Evolutionary conservation across 192 early-diverging fungal species (phyloP).

Genomic region (Ambispora gerdemannii): DNA sequence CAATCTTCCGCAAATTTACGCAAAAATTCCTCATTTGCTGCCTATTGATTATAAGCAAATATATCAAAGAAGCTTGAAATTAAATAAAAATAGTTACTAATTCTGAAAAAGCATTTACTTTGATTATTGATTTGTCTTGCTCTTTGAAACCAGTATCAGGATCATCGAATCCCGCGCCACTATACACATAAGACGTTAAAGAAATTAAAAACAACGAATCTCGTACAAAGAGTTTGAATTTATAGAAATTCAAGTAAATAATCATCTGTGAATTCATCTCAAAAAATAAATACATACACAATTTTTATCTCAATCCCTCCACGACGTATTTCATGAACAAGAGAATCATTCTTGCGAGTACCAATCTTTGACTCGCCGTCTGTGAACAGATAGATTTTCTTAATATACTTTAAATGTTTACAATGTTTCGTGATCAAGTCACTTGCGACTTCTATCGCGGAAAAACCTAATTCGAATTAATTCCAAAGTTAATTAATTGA

Average conservation of each 20-base stretch:
- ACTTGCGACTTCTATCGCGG: constrained; percentile 58
- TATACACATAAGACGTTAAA: background rate
- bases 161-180: constrained; percentile 15
- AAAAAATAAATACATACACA: constrained; percentile 44
- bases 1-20: constrained; percentile 35
- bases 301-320: constrained; percentile 40
- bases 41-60: constrained; percentile 28
- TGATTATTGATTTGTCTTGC: constrained; percentile 15
- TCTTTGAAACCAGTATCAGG: constrained; percentile 31
- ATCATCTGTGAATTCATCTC: background rate
- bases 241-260: background rate
- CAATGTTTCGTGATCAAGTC: constrained; percentile 53
- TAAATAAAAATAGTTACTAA: background rate
- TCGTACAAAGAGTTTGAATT: too few relatives aligned
- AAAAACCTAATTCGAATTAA: constrained; percentile 49
- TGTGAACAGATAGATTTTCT: constrained; percentile 63
- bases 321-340: constrained; percentile 29
- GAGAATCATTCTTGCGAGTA: constrained; percentile 37
- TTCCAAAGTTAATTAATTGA: too few relatives aligned
- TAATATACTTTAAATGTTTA: constrained; percentile 60
- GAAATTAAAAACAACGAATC: too few relatives aligned
- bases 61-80: background rate
- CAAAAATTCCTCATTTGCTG: constrained; percentile 53
- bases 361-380: constrained; percentile 52
- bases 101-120: constrained; percentile 22